Evolutionary conservation across 257 asterid species (phyloP).

Genomic region (Leonotis leonurus): DNA sequence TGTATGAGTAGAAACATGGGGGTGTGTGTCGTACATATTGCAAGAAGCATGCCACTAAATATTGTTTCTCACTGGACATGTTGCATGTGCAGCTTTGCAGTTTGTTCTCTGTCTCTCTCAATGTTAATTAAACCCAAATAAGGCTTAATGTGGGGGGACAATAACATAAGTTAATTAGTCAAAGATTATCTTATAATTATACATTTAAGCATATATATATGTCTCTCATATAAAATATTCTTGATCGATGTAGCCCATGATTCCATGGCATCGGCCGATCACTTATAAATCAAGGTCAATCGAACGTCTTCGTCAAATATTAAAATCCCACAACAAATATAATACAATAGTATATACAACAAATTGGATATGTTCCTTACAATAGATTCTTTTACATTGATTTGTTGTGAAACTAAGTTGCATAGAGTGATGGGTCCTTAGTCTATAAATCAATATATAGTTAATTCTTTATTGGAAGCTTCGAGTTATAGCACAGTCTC

Average conservation of each 20-base stretch:
- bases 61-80: slow-evolving; percentile 12
- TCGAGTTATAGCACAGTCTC: neutral
- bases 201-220: neutral
- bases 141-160: slow-evolving; percentile 29
- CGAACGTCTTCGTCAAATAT: neutral
- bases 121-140: neutral
- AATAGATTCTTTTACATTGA: neutral
- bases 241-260: slow-evolving; percentile 14
- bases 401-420: slow-evolving; percentile 17
- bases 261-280: neutral
- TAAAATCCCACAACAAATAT: neutral
- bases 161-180: slow-evolving; percentile 20
- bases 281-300: neutral
- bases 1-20: slow-evolving; percentile 17
- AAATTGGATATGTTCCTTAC: neutral
- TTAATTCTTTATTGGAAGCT: slow-evolving; percentile 17
- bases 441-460: neutral
- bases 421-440: slow-evolving; percentile 27
- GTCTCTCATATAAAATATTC: neutral
- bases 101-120: neutral
- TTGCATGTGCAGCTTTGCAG: slow-evolving; percentile 20
- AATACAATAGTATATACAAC: neutral
- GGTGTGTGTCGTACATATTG: slow-evolving; percentile 17
- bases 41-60: neutral
- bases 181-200: slow-evolving; percentile 11